Evolutionary conservation across 176 grass and related monocot genomes (phyloP).

Genomic region (Dactylis glomerata): DNA sequence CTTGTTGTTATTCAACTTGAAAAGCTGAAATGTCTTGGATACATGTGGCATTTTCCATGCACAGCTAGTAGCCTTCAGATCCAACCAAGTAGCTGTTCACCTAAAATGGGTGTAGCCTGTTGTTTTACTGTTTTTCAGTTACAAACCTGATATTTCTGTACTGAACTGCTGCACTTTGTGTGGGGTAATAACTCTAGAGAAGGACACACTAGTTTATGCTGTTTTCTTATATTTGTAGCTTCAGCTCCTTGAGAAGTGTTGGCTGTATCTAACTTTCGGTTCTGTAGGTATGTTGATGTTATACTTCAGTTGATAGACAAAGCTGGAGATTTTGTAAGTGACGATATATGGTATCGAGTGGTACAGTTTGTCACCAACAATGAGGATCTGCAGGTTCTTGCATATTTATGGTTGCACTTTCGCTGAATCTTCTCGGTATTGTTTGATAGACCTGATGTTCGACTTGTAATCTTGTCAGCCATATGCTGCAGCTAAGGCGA

Average conservation of each 20-base stretch:
- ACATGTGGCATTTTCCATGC: neutral
- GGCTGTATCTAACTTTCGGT: neutral
- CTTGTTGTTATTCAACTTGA: neutral
- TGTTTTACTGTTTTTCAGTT: neutral
- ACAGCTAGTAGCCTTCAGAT: neutral
- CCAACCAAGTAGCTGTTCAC: neutral
- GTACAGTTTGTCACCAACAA: constrained; percentile 99
- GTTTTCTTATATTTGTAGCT: constrained; percentile 9
- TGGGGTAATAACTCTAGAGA: neutral
- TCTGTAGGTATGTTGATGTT: constrained; percentile 97
- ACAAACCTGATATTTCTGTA: constrained; percentile 16
- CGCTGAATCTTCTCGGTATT: neutral
- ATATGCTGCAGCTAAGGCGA: constrained; percentile 95
- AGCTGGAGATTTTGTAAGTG: constrained; percentile 98
- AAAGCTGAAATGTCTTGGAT: neutral
- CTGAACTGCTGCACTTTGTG: neutral
- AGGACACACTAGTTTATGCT: neutral
- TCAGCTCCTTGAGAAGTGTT: neutral
- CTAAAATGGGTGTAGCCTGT: neutral
- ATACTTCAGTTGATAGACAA: constrained; percentile 99
- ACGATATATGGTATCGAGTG: constrained; percentile 99
- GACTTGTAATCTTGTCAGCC: constrained; percentile 54
- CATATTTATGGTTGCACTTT: constrained; percentile 37
- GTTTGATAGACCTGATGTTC: constrained; percentile 18
- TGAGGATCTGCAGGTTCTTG: constrained; percentile 88